Percentiles rank a stretch among this genome's conserved stretches.
phyloP scores from a whole-genome alignment of 495 filamentous ascomycete species.

The Bacidia rubella region DNA sequence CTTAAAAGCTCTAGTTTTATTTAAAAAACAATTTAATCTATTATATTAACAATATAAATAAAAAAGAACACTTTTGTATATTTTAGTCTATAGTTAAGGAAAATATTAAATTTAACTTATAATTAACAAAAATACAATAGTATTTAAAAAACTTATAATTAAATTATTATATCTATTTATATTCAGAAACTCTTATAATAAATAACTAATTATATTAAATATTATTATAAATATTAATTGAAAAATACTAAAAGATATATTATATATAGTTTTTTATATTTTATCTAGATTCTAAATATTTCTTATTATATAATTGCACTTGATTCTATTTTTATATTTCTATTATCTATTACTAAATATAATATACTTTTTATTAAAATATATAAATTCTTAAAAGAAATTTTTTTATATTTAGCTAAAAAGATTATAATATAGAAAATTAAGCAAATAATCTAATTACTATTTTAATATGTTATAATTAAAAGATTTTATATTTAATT shows the following conservation, averaged over 20 bases:
- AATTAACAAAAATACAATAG: background rate
- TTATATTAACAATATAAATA: background rate
- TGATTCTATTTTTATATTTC: background rate
- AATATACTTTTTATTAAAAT: background rate
- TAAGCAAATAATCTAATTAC: background rate
- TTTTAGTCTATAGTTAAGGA: background rate
- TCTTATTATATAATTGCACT: background rate
- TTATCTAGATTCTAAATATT: background rate
- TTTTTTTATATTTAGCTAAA: background rate
- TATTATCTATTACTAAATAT: background rate
- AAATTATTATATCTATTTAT: background rate
- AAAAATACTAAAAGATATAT: background rate
- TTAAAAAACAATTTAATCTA: background rate
- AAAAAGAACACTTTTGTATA: background rate
- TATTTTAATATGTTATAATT: background rate
- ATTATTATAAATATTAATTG: background rate
- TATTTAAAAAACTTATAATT: too few relatives aligned
- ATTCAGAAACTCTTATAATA: background rate
- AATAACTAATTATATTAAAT: background rate
- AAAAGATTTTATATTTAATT: background rate
- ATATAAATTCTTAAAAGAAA: background rate
- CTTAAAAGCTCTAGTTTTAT: background rate
- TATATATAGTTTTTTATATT: background rate
- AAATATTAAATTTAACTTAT: background rate
- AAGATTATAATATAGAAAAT: background rate